Base-by-base conservation (phyloP, 176 grass and related monocot species). In the Ananas comosus region DNA sequence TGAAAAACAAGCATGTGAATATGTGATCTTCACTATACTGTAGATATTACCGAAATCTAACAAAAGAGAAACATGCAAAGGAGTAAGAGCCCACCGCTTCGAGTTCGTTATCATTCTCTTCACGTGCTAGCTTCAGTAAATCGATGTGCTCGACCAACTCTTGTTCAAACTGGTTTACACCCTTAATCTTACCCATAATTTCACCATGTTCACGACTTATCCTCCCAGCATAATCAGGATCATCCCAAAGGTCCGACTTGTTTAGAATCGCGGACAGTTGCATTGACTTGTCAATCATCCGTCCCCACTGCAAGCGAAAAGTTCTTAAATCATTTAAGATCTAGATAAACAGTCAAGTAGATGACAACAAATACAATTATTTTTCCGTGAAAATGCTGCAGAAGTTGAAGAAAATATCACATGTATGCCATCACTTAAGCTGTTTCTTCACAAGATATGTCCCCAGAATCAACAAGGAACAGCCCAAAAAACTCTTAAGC, bases 111-210 rank as follows among this genome's bases (percentile, higher is more conserved):
- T 90, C 93, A 49, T 81, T 84, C 69, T 97, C 93, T 70, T 97
- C 93, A 58, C 86, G 89, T 72, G 93, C 86, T 81, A 97, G 86
- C 75, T 87, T 85, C 71, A 97, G 71, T 81, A 97, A 82, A 51
- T 92, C 93, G 22, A 97, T 89, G 71, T 97, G 86, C 75, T 97
- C 93, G 72, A 97, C 77, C 28, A 92, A 68, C 66, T 97, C 74
- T 51, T 86, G 85, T 66, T 91, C 92, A 56, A 88, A 96, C 65
- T 70, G 71, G 61, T 79, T 91, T 56, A 91, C 88, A 27, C 77
- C 85, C 49, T 97, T 97, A 51, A 97, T 83, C 74, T 87, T 97
- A 56, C 84, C 84, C 79, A 97, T 78, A 71, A 85, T 69, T 72
- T 90, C 89, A 58, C 84, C 74, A 18, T 97, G 89, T 66, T 97